phyloP scores from a whole-genome alignment of 2,329 filamentous ascomycete species.

The Chrysoporthe austroafricana region DNA sequence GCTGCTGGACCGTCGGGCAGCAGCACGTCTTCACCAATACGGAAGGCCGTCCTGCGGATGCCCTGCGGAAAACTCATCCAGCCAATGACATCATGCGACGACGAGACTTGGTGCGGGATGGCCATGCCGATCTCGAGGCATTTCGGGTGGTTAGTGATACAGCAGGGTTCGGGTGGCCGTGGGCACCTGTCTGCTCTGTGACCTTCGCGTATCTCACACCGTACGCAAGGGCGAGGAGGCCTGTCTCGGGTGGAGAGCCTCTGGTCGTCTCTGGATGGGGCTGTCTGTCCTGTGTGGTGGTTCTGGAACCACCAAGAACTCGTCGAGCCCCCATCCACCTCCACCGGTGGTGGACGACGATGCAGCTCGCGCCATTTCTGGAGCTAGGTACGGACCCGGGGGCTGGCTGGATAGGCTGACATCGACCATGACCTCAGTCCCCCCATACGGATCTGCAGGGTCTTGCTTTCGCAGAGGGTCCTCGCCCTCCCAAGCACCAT shows the following conservation, averaged over 20 bases:
- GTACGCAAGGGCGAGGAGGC: neutral
- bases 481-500: conserved; percentile 3
- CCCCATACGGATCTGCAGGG: conserved; percentile 33
- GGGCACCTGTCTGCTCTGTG: neutral
- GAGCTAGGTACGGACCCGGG: neutral
- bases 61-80: conserved; percentile 10
- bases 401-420: conserved; percentile 25
- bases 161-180: neutral
- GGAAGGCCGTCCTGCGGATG: conserved; percentile 10
- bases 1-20: neutral
- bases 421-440: conserved; percentile 30
- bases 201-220: neutral
- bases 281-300: too few relatives aligned
- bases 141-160: neutral
- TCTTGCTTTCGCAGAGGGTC: conserved; percentile 26
- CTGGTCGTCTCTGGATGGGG: neutral
- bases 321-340: too few relatives aligned
- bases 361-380: too few relatives aligned
- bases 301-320: too few relatives aligned
- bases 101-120: conserved; percentile 20
- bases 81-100: conserved; percentile 35
- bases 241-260: neutral
- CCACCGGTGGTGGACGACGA: too few relatives aligned
- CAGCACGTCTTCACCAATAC: conserved; percentile 8
- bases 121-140: conserved; percentile 28